Base-by-base conservation (phyloP, 768 basidiomycete species). In the Cystobasidium onofrii region DNA sequence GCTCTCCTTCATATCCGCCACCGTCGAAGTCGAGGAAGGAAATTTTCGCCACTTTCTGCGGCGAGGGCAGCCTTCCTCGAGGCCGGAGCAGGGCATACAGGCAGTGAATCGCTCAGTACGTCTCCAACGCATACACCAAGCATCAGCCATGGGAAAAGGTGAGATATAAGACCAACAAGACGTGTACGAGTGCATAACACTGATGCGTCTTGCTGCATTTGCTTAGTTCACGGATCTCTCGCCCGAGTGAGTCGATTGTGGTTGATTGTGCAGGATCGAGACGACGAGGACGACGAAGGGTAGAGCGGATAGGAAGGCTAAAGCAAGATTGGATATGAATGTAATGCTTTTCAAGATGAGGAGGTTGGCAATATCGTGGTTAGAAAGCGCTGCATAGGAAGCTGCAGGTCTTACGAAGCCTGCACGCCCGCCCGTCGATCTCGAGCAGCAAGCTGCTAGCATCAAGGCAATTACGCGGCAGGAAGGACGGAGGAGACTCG, bases 191-290 rank as follows among this genome's bases (percentile, higher is more conserved):
- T 44, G 64, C 64, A n/a, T n/a, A n/a, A n/a, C n/a, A n/a, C n/a
- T 66, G 64, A 66, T 52, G 64, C 18, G n/a, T 29, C 15, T 43
- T 25, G 12, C 33, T 34, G 12, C 25, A 29, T n/a, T n/a, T n/a
- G n/a, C n/a, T n/a, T 41, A 67, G 65, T 67, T 54, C 65, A 67
- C 65, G 65, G 65, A 46, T 67, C 65, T 39, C 65, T 67, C 65
- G 65, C 65, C 50, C 65, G 65, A 50, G 65, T 67, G 27, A 67
- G 65, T 67, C 25, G 18, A 27, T 17, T 4, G 18, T 33, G 31
- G 60, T 39, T 43, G 31, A 64, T 63, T 34, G 27, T 36, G 33
- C 46, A 7, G 46, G 46, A 50, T 50, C 46, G 46, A 50, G 46
- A 20, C 9, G 46, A 15, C 46, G 46, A 50, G 10, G 46, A 50